Evolutionary conservation across 805 yeast species (phyloP), one percentile per base, ranked within the genome.

Genomic region (Blastobotrys robertii): DNA sequence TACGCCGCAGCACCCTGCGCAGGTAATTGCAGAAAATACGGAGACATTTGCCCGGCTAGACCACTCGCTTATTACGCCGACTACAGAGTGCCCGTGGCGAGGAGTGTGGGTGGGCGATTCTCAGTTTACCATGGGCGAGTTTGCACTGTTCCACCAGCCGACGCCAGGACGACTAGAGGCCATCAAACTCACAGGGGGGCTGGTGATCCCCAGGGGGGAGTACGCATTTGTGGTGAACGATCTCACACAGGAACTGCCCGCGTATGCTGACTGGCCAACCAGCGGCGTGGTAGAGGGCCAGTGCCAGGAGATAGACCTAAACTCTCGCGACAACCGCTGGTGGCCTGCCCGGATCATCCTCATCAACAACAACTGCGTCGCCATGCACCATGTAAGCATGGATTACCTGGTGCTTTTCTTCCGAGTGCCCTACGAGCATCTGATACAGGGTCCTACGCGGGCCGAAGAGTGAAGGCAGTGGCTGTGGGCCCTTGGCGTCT

Each of bases 41-140:
- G 61, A 56, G 39, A 55, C 58, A 6, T 47, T 50, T 34, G 33
- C 50, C 13, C 44, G 55, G n/a, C 34, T 57, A 6, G 32, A 32
- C 11, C 44, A 38, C 11, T 38, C 41, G 2, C 34, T 49, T 32
- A 38, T 42, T 15, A 32, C 34, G 8, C 49, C 48, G 3, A 44
- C 42, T 12, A 14, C 43, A 8, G 28, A 30, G 3, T 37, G 28
- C 33, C 58, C 56, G 10, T 50, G 47, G 40, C 44, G 49, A n/a
- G 62, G 62, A 6, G 29, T 58, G 4, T 58, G 62, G 62, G 37
- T 55, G 19, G 54, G 49, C 14, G 54, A 54, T 28, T 44, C 39
- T 34, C 50, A 43, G 12, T 37, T 41, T 13, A 44, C 39, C 13
- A 50, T 52, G 8, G 48, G 52, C 8, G 51, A 54, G 39, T 49